Base-by-base conservation (phyloP, 306 rosid genomes). In the Potentilla sterilis region DNA sequence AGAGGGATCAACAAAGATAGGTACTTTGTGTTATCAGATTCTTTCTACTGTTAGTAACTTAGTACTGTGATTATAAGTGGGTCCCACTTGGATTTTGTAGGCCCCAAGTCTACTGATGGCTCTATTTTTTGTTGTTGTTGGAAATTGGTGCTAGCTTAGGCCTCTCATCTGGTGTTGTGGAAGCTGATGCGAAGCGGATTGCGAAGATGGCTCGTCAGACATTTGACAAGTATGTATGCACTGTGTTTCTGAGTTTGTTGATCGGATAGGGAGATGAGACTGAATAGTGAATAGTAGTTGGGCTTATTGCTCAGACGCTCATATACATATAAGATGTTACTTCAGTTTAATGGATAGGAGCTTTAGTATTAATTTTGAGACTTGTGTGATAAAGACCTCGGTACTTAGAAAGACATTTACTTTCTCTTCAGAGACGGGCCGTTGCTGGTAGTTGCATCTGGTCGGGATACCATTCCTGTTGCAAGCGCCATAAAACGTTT, bases 381-480 rank as follows among this genome's bases (percentile, higher is more conserved):
- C 12, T 9, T 57, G 35, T 59, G 63, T 18, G 34, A 55, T 55
- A 49, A 28, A 7, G 67, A 8, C 35, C 47, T 74, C 8, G 0
- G 24, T 41, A 18, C 41, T 66, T 28, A 22, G 9, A 40, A 38
- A 66, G 0, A 43, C 6, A 40, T 14, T 35, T 38, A 55, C n/a
- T 63, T 67, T 43, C 47, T 78, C 24, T 22, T 19, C 76, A 95
- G 99, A 81, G 96, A 92, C 9, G 97, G 97, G 21, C 97, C 91
- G 1, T 81, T 92, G 83, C 85, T 95, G 86, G 92, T 90, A 73
- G 88, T 92, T 82, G 99, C 97, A 76, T 92, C 97, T 74, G 93
- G 97, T 51, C 76, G 92, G 81, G 97, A 92, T 82, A 95, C 97
- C 24, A 87, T 90, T 76, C 75, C 89, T 18, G 88, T 92, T 83